A percentile compares a stretch with the other conserved stretches of the same genome.
Conservation (phyloP, 306 rosid genomes). For the Amphicarpaea edgeworthii region DNA sequence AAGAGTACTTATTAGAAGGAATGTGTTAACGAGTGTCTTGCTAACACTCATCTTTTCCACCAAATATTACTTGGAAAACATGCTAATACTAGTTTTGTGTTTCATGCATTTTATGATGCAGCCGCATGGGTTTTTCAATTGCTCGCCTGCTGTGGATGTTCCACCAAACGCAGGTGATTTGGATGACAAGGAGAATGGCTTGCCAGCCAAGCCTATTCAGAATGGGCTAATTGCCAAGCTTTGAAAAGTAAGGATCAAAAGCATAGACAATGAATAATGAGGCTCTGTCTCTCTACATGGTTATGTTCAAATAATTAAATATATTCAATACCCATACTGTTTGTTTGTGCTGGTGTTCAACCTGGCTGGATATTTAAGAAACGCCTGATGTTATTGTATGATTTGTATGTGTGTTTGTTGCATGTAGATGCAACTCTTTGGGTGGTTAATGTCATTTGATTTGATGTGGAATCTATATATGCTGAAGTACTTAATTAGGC, state of each 20-base stretch:
- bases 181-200: slow-evolving; percentile 69
- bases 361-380: not conserved
- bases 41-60: not conserved
- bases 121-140: slow-evolving; percentile 89
- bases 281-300: not conserved
- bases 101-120: slow-evolving; percentile 47
- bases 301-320: slow-evolving; percentile 7
- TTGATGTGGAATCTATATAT: not conserved
- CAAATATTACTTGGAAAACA: not conserved
- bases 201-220: slow-evolving; percentile 63
- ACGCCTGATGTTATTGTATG: not conserved
- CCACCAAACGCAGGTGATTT: slow-evolving; percentile 68
- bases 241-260: slow-evolving; percentile 40
- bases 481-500: not conserved
- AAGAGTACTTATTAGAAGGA: not conserved
- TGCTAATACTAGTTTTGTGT: not conserved
- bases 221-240: slow-evolving; percentile 71
- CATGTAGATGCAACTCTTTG: not conserved
- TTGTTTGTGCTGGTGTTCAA: slow-evolving; percentile 12
- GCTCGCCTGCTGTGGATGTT: slow-evolving; percentile 80
- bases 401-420: not conserved
- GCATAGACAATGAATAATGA: not conserved
- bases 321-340: not conserved
- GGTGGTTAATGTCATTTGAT: not conserved
- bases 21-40: not conserved